A percentile compares a stretch with the other conserved stretches of the same genome.
These are phyloP conservation scores for Trichomonas vaginalis DNA, from an alignment of 208 protist species.

Conservation along the genomic window DNA sequence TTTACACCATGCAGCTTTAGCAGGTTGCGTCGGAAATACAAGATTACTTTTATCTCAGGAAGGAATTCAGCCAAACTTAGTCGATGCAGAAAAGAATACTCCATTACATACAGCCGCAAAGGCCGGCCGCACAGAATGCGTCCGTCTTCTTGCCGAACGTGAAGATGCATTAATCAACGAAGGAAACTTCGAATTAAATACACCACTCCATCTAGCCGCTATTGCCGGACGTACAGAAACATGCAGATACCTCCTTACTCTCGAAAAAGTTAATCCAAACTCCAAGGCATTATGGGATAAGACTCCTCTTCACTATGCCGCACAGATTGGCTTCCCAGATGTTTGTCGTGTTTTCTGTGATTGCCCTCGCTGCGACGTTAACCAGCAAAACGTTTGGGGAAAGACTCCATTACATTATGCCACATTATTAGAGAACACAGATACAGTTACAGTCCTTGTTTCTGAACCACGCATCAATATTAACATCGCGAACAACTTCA, in stretches of 20 bases:
- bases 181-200: background rate
- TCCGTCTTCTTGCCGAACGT: background rate
- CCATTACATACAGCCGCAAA: background rate
- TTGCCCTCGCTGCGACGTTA: background rate
- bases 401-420: conserved; percentile 7
- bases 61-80: background rate
- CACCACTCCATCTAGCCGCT: background rate
- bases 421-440: background rate
- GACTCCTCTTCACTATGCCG: background rate
- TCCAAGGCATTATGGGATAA: background rate
- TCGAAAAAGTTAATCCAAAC: background rate
- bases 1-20: background rate
- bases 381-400: background rate
- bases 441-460: background rate
- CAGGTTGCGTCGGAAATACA: background rate
- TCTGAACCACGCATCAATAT: background rate
- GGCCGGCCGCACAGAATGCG: background rate
- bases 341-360: background rate
- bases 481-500: background rate
- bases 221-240: background rate
- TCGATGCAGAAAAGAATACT: background rate
- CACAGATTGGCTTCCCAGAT: background rate
- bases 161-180: background rate
- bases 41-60: background rate
- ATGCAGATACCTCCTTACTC: background rate